These are phyloP conservation scores for Passalora sequoiae DNA, from an alignment of 2,329 filamentous ascomycete species.

Conservation along the genomic window DNA sequence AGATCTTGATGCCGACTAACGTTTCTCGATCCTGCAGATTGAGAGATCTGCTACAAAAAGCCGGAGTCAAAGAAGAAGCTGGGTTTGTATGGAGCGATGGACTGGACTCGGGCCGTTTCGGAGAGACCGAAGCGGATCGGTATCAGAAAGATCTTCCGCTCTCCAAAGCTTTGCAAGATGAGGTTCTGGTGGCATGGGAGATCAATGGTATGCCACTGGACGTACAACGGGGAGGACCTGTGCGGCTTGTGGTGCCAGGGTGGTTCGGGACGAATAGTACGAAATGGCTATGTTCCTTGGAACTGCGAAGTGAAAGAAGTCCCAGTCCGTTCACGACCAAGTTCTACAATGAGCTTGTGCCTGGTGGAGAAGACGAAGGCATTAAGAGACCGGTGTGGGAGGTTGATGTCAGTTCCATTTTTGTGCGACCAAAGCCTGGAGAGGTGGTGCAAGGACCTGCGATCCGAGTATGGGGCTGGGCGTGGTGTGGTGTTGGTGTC, in stretches of 20 bases:
- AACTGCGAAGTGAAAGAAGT: slow-evolving; percentile 20
- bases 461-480: slow-evolving; percentile 25
- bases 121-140: slow-evolving; percentile 23
- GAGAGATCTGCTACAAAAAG: slow-evolving; percentile 22
- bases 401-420: slow-evolving; percentile 30
- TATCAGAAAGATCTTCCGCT: slow-evolving; percentile 34
- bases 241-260: slow-evolving; percentile 31
- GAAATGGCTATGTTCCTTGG: slow-evolving; percentile 31
- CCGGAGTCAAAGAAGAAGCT: slow-evolving; percentile 13
- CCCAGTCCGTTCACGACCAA: slow-evolving; percentile 27
- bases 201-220: slow-evolving; percentile 27
- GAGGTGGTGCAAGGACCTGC: slow-evolving; percentile 2
- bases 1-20: too few species aligned
- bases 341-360: slow-evolving; percentile 28
- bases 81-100: slow-evolving; percentile 31
- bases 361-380: slow-evolving; percentile 10
- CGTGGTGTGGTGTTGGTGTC: slow-evolving; percentile 27
- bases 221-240: slow-evolving; percentile 29
- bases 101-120: slow-evolving; percentile 29
- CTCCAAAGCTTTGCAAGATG: slow-evolving; percentile 22
- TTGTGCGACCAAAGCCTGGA: slow-evolving; percentile 21
- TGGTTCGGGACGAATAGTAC: slow-evolving; percentile 34
- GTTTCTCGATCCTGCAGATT: too few species aligned
- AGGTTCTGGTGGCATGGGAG: slow-evolving; percentile 30
- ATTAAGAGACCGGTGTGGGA: slow-evolving; percentile 26